These are phyloP conservation scores for Camellia oleifera DNA, from an alignment of 179 eudicot genomes.

Conservation along the genomic window DNA sequence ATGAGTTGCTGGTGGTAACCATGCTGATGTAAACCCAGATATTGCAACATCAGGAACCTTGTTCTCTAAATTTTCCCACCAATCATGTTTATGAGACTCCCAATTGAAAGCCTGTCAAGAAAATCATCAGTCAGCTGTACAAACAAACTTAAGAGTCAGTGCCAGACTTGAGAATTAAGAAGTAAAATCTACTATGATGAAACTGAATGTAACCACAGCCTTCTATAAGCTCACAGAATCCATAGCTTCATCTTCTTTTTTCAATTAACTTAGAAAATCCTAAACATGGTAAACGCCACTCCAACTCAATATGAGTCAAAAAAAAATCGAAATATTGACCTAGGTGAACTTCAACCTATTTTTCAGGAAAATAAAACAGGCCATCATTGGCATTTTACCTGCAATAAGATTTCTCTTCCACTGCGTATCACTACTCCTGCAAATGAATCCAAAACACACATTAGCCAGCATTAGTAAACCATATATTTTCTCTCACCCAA, in stretches of 20 bases:
- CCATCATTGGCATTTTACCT: conserved; percentile 40
- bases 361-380: neutral
- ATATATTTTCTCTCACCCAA: neutral
- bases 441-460: conserved; percentile 13
- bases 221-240: conserved; percentile 1
- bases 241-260: conserved; percentile 6
- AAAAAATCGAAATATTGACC: neutral
- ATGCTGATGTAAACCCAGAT: conserved; percentile 84
- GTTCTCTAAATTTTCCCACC: conserved; percentile 80
- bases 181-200: neutral
- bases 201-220: neutral
- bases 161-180: neutral
- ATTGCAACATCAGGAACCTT: conserved; percentile 78
- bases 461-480: conserved; percentile 4
- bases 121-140: conserved; percentile 3
- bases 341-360: neutral
- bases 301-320: neutral
- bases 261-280: neutral
- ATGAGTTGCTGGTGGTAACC: conserved; percentile 86
- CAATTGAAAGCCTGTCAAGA: conserved; percentile 80
- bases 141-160: neutral
- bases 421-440: conserved; percentile 46
- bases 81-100: conserved; percentile 88
- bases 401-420: conserved; percentile 78
- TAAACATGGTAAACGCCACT: neutral